These are phyloP conservation scores for Mortierella claussenii DNA, from an alignment of 192 early-diverging fungal species.

Conservation along the genomic window DNA sequence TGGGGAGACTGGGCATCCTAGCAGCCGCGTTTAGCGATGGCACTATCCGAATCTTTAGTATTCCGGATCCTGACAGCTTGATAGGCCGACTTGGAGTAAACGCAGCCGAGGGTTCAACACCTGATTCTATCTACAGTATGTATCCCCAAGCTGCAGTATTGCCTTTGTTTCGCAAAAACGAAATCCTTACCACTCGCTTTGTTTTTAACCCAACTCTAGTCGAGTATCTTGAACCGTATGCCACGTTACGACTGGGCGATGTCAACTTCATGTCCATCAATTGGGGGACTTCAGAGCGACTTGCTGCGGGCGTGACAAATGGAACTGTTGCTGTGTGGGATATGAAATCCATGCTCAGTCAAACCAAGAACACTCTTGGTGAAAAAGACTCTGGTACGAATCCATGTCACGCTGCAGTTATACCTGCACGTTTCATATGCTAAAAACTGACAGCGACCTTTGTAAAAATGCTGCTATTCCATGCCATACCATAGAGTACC, in stretches of 20 bases:
- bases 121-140: constrained; percentile 33
- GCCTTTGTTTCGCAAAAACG: not conserved
- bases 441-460: too few relatives aligned
- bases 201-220: constrained; percentile 4
- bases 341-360: constrained; percentile 29
- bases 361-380: constrained; percentile 25
- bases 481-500: constrained; percentile 29
- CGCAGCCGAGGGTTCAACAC: not conserved
- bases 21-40: constrained; percentile 34
- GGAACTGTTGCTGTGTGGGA: constrained; percentile 42
- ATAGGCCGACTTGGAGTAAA: not conserved
- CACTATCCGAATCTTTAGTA: constrained; percentile 33
- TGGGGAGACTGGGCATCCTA: constrained; percentile 29
- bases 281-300: constrained; percentile 33
- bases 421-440: not conserved
- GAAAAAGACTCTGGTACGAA: constrained; percentile 35
- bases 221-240: constrained; percentile 24
- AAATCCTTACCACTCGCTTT: not conserved
- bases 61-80: constrained; percentile 27
- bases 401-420: not conserved
- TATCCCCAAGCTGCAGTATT: not conserved
- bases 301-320: constrained; percentile 32
- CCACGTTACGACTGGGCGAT: constrained; percentile 35
- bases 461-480: too few relatives aligned
- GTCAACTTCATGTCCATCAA: constrained; percentile 44